Conservation (phyloP, 352 stramenopile genomes). For the Pythium chondricola region DNA sequence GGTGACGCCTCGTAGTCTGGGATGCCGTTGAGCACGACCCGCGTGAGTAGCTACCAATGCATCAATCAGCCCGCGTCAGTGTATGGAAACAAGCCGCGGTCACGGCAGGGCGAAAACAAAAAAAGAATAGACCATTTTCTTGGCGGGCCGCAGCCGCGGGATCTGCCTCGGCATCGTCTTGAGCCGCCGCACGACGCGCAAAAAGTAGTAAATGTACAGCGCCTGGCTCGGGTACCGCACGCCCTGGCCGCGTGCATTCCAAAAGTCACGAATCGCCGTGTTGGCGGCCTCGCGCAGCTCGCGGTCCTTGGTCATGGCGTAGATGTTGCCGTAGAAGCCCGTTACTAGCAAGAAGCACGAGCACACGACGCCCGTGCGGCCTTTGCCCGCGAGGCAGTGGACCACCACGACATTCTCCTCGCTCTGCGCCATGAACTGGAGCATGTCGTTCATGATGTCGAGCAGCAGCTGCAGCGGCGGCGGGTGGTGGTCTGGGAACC, state of each 20-base stretch:
- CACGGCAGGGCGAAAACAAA: too few species aligned
- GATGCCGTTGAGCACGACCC: conserved; percentile 64
- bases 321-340: conserved; percentile 67
- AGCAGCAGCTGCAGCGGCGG: conserved; percentile 70
- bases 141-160: conserved; percentile 39
- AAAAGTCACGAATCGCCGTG: conserved; percentile 68
- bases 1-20: conserved; percentile 68
- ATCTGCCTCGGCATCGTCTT: conserved; percentile 46
- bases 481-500: conserved; percentile 78
- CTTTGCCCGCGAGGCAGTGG: conserved; percentile 76
- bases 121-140: conserved; percentile 56
- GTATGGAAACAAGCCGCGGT: too few species aligned
- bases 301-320: conserved; percentile 54
- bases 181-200: conserved; percentile 54
- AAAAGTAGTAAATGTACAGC: conserved; percentile 87
- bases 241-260: conserved; percentile 66
- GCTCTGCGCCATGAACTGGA: conserved; percentile 57
- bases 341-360: conserved; percentile 77
- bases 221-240: conserved; percentile 79
- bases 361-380: conserved; percentile 74
- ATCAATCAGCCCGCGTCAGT: too few species aligned
- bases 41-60: conserved; percentile 29
- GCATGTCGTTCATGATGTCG: conserved; percentile 84
- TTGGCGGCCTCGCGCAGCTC: conserved; percentile 64
- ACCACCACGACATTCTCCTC: conserved; percentile 73